Evolutionary conservation across 2,329 filamentous ascomycete genomes (phyloP).

Genomic region (Chrysosporium queenslandicum): DNA sequence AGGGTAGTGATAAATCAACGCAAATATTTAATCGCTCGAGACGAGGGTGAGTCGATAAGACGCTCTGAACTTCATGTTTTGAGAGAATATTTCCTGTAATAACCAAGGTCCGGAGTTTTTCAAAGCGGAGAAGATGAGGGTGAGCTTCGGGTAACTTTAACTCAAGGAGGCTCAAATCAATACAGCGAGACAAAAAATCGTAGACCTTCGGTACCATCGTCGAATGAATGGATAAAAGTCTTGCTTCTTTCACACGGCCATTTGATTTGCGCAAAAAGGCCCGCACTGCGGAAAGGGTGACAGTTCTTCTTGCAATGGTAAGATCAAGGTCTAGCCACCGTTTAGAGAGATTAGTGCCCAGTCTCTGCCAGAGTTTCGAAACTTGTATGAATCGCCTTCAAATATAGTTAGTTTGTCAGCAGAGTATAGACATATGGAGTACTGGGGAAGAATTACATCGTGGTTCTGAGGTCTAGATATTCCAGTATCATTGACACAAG

Average conservation of each 20-base stretch:
- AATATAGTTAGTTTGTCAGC: not conserved
- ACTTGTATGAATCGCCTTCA: constrained; percentile 43
- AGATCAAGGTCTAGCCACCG: constrained; percentile 49
- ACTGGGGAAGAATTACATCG: constrained; percentile 32
- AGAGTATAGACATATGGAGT: not conserved
- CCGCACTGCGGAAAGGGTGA: constrained; percentile 31
- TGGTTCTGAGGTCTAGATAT: constrained; percentile 44
- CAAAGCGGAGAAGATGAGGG: constrained; percentile 5
- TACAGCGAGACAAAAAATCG: constrained; percentile 21
- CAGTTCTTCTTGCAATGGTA: constrained; percentile 34
- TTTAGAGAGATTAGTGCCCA: constrained; percentile 38
- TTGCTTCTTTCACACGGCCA: constrained; percentile 26
- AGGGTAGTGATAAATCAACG: no score
- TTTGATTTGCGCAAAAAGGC: constrained; percentile 30
- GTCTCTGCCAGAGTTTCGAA: constrained; percentile 46
- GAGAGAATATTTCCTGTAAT: constrained; percentile 10
- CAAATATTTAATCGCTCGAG: constrained; percentile 17
- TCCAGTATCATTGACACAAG: constrained; percentile 44
- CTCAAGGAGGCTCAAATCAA: constrained; percentile 27
- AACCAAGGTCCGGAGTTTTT: constrained; percentile 17
- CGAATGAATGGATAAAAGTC: constrained; percentile 16
- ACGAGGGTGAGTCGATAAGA: constrained; percentile 15
- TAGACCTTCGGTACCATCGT: constrained; percentile 23
- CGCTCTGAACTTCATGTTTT: constrained; percentile 8
- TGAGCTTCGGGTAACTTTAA: constrained; percentile 12